Percentiles rank a stretch among this genome's conserved stretches.
These are phyloP conservation scores for Didymella lethalis DNA, from an alignment of 2,329 filamentous ascomycete genomes.

Conservation along the genomic window DNA sequence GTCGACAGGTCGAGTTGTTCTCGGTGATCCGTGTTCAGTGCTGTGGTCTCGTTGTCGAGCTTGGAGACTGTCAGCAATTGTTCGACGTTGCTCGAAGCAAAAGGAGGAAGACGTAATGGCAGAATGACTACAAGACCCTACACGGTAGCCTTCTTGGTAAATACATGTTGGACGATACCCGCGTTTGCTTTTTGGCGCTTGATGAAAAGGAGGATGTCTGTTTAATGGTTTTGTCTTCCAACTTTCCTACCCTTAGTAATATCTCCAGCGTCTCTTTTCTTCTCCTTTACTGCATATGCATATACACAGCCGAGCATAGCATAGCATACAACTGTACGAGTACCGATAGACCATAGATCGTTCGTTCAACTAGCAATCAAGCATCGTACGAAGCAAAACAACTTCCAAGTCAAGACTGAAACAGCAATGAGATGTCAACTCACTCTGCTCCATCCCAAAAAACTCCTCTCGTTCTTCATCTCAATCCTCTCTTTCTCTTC, in stretches of 20 bases:
- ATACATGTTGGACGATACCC: constrained; percentile 20
- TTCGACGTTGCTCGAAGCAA: neutral
- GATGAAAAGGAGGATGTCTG: neutral
- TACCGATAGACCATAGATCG: constrained; percentile 16
- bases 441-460: constrained; percentile 58
- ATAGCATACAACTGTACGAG: constrained; percentile 17
- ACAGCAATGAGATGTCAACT: constrained; percentile 29
- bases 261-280: constrained; percentile 4
- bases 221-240: neutral
- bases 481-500: constrained; percentile 74
- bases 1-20: constrained; percentile 90
- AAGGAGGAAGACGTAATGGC: constrained; percentile 15
- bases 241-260: constrained; percentile 5
- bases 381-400: neutral
- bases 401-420: neutral
- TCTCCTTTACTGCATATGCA: constrained; percentile 5
- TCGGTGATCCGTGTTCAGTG: constrained; percentile 76
- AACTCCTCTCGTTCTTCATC: constrained; percentile 60
- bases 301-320: constrained; percentile 11
- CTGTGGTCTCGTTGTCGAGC: constrained; percentile 70
- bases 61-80: constrained; percentile 43
- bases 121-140: constrained; percentile 1
- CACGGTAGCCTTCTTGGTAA: constrained; percentile 2
- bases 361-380: neutral
- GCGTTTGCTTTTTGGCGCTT: constrained; percentile 9